Evolutionary conservation across 2,329 filamentous ascomycete genomes (phyloP).

Genomic region (Orbilia ellipsospora): DNA sequence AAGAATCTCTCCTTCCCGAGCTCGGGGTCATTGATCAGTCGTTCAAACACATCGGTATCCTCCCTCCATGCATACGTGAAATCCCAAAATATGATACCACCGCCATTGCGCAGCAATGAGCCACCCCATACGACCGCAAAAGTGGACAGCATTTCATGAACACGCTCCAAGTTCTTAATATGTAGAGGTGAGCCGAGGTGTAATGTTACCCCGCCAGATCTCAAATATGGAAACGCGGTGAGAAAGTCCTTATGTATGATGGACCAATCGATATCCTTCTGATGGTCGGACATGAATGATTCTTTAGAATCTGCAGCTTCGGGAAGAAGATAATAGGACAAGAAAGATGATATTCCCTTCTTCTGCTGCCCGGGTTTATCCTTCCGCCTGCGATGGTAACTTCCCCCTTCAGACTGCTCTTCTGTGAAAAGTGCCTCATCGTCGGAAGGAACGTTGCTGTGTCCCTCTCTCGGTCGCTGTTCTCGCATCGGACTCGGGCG

Average conservation of each 20-base stretch:
- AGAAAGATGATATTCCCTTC: slow-evolving; percentile 50
- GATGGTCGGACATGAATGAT: slow-evolving; percentile 45
- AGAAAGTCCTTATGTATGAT: slow-evolving; percentile 52
- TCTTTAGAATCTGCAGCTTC: slow-evolving; percentile 50
- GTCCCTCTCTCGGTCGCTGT: slow-evolving; percentile 8
- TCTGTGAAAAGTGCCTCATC: slow-evolving; percentile 46
- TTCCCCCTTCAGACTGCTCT: slow-evolving; percentile 45
- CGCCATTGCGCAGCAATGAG: slow-evolving; percentile 43
- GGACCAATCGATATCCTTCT: slow-evolving; percentile 45
- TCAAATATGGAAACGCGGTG: slow-evolving; percentile 42
- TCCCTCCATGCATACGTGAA: slow-evolving; percentile 52
- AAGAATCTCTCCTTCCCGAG: slow-evolving; percentile 45
- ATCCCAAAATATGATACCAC: slow-evolving; percentile 52
- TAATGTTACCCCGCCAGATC: slow-evolving; percentile 41
- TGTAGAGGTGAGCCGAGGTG: slow-evolving; percentile 51
- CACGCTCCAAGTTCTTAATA: slow-evolving; percentile 42
- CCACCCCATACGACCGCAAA: slow-evolving; percentile 45
- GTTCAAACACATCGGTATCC: slow-evolving; percentile 47
- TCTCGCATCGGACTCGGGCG: slow-evolving; percentile 18
- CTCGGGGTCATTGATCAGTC: slow-evolving; percentile 46
- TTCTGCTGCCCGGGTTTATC: slow-evolving; percentile 26
- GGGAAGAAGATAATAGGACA: slow-evolving; percentile 48
- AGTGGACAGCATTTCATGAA: slow-evolving; percentile 39
- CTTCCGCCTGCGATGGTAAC: slow-evolving; percentile 30
- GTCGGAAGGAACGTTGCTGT: slow-evolving; percentile 37